phyloP scores from a whole-genome alignment of 192 early-diverging fungal species.

The Rhizophagus prolifer region DNA sequence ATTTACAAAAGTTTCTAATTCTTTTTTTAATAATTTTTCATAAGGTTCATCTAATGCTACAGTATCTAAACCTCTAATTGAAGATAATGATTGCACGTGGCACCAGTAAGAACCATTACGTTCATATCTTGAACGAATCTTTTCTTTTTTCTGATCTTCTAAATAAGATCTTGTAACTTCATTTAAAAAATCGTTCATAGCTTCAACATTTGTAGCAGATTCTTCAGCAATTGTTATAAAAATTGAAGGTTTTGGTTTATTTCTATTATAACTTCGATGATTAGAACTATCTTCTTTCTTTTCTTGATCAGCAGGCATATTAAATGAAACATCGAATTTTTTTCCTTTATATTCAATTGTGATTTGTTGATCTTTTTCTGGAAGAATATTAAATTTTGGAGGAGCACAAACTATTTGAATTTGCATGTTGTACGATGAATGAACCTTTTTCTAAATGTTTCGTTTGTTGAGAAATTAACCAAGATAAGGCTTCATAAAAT shows the following conservation, averaged over 20 bases:
- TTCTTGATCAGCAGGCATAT: background rate
- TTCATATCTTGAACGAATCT: constrained; percentile 17
- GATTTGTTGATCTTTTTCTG: constrained; percentile 1
- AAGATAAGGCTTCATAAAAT: constrained; percentile 24
- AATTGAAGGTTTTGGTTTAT: constrained; percentile 26
- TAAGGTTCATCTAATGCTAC: constrained; percentile 54
- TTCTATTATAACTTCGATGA: background rate
- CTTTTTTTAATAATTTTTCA: constrained; percentile 47
- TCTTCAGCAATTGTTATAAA: constrained; percentile 17
- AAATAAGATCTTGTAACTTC: constrained; percentile 16
- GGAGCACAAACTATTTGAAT: background rate
- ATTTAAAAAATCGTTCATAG: constrained; percentile 19
- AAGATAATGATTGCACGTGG: constrained; percentile 8
- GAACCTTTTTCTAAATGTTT: constrained; percentile 8
- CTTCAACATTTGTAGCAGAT: constrained; percentile 5
- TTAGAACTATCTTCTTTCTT: background rate
- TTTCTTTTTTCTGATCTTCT: background rate
- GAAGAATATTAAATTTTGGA: constrained; percentile 8
- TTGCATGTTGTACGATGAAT: constrained; percentile 10
- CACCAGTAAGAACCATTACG: constrained; percentile 3
- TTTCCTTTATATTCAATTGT: background rate
- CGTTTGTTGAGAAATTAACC: constrained; percentile 25
- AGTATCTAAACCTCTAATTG: constrained; percentile 45
- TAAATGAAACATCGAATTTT: constrained; percentile 22
- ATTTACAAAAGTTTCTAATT: constrained; percentile 51